phyloP scores from a whole-genome alignment of 2,329 filamentous ascomycete genomes.

The Epichloe typhina region DNA sequence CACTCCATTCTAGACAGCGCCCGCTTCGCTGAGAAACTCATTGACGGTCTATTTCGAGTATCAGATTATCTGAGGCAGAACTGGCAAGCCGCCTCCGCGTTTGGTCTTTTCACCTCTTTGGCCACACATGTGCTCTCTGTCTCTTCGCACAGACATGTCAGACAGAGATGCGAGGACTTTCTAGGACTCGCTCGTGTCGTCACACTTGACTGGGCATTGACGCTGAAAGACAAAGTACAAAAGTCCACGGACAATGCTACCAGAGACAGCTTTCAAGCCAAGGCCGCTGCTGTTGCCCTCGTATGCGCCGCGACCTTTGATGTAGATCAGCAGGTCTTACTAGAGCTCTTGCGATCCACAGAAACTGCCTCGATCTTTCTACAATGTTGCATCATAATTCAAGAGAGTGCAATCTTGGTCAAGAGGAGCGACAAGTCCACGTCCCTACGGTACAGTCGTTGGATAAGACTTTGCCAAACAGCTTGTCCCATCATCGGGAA shows the following conservation, averaged over 20 bases:
- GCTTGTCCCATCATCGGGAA: background rate
- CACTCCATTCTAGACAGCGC: slow-evolving; percentile 4
- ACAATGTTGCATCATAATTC: background rate
- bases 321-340: background rate
- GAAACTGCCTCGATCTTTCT: background rate
- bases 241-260: background rate
- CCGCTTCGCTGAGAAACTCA: background rate
- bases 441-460: background rate
- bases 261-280: background rate
- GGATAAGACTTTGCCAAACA: background rate
- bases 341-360: background rate
- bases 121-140: background rate
- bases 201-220: background rate
- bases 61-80: background rate
- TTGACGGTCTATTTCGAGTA: background rate
- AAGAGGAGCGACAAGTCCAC: background rate
- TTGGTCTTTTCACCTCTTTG: background rate
- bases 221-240: background rate
- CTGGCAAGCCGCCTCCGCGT: slow-evolving; percentile 3
- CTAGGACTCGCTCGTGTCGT: background rate
- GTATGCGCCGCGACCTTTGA: background rate
- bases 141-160: background rate
- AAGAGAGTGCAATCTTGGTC: background rate
- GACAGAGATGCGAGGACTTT: background rate
- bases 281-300: background rate